These are phyloP conservation scores for Euphorbia tirucalli DNA, from an alignment of 345 rosid species.

Conservation along the genomic window DNA sequence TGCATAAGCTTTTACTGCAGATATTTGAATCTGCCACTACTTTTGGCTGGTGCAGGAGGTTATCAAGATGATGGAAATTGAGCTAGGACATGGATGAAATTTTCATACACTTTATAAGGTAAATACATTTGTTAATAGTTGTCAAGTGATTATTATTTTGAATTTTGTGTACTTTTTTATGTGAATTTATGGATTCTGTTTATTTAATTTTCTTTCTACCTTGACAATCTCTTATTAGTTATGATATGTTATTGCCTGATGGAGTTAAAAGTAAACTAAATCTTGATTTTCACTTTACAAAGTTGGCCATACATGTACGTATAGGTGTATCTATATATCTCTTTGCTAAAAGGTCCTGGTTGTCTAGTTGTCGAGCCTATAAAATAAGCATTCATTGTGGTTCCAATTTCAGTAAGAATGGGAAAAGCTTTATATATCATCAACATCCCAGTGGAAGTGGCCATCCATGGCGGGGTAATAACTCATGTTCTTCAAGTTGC, in stretches of 20 bases:
- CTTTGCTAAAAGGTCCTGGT: constrained; percentile 58
- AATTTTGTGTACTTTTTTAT: neutral
- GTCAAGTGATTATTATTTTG: neutral
- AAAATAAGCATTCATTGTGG: constrained; percentile 62
- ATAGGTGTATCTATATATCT: constrained; percentile 69
- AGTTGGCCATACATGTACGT: neutral
- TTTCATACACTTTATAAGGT: constrained; percentile 71
- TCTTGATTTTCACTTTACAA: neutral
- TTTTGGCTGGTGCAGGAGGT: constrained; percentile 66
- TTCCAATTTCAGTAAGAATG: constrained; percentile 35
- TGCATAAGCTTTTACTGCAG: no score
- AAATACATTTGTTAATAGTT: neutral
- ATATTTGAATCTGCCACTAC: neutral
- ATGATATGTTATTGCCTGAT: neutral
- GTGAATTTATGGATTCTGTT: neutral
- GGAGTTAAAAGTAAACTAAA: neutral
- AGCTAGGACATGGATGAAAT: constrained; percentile 79
- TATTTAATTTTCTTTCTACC: neutral
- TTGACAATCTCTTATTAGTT: neutral
- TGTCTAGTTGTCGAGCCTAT: constrained; percentile 80
- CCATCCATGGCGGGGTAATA: no score
- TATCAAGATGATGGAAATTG: constrained; percentile 73
- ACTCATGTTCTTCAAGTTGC: no score
- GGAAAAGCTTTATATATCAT: no score
- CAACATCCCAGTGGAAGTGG: no score